Base-by-base conservation (phyloP, 164 flowering plant species). In the Aristolochia contorta region DNA sequence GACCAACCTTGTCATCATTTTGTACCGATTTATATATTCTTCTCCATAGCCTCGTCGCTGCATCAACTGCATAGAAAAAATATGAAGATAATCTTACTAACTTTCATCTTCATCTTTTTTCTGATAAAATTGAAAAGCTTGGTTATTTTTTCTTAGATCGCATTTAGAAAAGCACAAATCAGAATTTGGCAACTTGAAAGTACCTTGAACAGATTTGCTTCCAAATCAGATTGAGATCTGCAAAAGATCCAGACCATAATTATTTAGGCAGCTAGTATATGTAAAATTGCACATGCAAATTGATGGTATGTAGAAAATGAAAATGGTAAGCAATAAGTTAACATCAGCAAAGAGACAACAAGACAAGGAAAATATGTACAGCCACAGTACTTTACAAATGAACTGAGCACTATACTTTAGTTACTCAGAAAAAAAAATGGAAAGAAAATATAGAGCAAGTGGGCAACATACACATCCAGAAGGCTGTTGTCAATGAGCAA, bases 171-270 rank as follows among this genome's bases (percentile, higher is more conserved):
- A 37, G 43, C 12, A 6, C 7, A 10, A 37, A 37, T 37, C 12
- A 37, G 12, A 37, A 37, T 37, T 37, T 37, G 43, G 43, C 12
- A 1, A 60, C 21, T 16, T n/a, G 27, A 21, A 56, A 56, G 56
- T 71, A 92, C 98, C 98, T 87, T 93, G 61, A 93, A 93, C 22
- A 93, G 67, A 77, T 84, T 93, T 43, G 90, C 91, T 76, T 93
- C 98, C 80, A 93, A 78, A 74, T 93, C 98, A 25, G 87, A 76
- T 61, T 90, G 98, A 14, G 92, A 93, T 60, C 98, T 93, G 87
- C 71, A 58, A 68, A 54, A 67, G 50, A 27, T 50, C 50, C 51
- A 52, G 16, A 14, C 43, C 27, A 21, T 4, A 53, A 22, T 47
- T 62, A 15, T 47, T n/a, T 47, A 25, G 43, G 43, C 12, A 37